A percentile compares a stretch with the other conserved stretches of the same genome.
Evolutionary conservation across 495 filamentous ascomycete genomes (phyloP).

Genomic region (Xylaria venustula): DNA sequence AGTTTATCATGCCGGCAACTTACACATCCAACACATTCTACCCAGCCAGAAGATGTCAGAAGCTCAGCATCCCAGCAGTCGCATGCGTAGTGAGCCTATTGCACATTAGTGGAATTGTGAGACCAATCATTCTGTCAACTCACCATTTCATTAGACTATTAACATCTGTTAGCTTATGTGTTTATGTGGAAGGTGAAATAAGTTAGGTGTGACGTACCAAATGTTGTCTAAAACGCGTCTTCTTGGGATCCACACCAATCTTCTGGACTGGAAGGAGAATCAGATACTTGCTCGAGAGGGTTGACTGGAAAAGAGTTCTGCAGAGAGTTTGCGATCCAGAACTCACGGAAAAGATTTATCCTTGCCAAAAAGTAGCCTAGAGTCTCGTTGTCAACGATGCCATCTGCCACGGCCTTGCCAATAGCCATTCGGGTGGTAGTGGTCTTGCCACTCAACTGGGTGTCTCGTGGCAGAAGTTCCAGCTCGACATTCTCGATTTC

Average conservation of each 20-base stretch:
- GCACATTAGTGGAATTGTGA: no score
- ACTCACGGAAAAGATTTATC: constrained; percentile 64
- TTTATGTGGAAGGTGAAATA: no score
- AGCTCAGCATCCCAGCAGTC: constrained; percentile 66
- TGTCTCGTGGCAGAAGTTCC: constrained; percentile 55
- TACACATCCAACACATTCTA: constrained; percentile 71
- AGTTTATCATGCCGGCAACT: no score
- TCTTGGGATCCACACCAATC: constrained; percentile 60
- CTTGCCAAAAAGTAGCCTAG: constrained; percentile 68
- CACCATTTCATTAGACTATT: no score
- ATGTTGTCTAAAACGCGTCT: constrained; percentile 68
- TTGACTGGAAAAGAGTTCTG: no score
- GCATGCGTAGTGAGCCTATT: no score
- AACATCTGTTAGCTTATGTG: no score
- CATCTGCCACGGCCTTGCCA: constrained; percentile 57
- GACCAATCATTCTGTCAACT: no score
- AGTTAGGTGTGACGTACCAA: no score
- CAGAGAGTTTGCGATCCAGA: no score
- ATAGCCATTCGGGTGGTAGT: constrained; percentile 52
- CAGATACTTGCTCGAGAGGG: no score
- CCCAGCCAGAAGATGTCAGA: constrained; percentile 65
- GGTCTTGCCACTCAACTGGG: constrained; percentile 61
- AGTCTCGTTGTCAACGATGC: constrained; percentile 67
- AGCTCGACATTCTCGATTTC: constrained; percentile 66
- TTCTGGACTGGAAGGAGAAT: no score